These are phyloP conservation scores for Verticillium longisporum DNA, from an alignment of 2,329 filamentous ascomycete genomes.

Conservation along the genomic window DNA sequence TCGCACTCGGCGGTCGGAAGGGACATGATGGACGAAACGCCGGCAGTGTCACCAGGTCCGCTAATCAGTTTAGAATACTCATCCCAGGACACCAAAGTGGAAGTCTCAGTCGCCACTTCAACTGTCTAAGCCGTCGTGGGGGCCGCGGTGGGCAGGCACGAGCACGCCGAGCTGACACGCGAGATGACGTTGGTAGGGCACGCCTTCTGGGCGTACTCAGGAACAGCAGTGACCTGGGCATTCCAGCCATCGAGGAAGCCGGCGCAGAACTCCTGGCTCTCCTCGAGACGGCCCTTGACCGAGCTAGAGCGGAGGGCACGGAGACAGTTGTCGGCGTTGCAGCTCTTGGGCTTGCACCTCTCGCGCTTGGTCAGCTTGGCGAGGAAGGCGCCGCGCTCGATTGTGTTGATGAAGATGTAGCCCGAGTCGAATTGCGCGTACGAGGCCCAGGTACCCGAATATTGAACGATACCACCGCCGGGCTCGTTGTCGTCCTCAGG, in stretches of 20 bases:
- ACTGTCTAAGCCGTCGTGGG: neutral
- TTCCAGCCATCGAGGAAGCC: constrained; percentile 10
- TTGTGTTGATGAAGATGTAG: constrained; percentile 43
- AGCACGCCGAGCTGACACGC: constrained; percentile 15
- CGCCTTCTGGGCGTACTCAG: constrained; percentile 12
- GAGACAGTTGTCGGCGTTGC: constrained; percentile 29
- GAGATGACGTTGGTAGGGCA: constrained; percentile 14
- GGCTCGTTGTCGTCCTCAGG: constrained; percentile 39
- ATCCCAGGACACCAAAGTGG: too few species aligned
- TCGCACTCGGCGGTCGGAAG: neutral
- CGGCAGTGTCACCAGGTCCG: too few species aligned
- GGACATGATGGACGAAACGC: too few species aligned
- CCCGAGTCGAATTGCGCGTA: constrained; percentile 43
- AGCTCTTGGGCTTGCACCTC: constrained; percentile 14
- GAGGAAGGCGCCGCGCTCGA: constrained; percentile 42
- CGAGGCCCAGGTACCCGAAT: constrained; percentile 37
- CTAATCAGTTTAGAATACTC: too few species aligned
- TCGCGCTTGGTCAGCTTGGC: constrained; percentile 27
- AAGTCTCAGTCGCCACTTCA: too few species aligned
- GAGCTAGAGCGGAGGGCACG: constrained; percentile 25
- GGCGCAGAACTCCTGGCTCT: constrained; percentile 25
- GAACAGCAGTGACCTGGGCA: constrained; percentile 13
- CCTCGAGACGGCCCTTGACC: constrained; percentile 22
- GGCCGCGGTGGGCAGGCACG: constrained; percentile 15
- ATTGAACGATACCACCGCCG: constrained; percentile 29